Conservation (phyloP, 345 rosid species). For the Populus deltoides region DNA sequence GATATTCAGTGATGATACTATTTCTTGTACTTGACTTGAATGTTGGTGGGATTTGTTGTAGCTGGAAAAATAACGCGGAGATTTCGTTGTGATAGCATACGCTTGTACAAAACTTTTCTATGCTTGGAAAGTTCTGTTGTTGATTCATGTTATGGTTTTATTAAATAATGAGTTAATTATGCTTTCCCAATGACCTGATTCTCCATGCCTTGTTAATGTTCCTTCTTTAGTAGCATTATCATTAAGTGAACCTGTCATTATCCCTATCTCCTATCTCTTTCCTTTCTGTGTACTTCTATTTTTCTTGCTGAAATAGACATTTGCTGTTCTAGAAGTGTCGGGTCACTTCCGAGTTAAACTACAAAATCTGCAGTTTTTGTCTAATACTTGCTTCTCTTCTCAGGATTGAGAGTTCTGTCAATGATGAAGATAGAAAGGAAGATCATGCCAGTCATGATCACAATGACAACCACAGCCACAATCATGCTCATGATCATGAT, state of each 20-base stretch:
- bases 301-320: neutral
- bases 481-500: no score
- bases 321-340: neutral
- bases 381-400: conserved; percentile 18
- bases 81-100: no score
- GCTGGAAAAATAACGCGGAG: no score
- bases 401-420: conserved; percentile 85
- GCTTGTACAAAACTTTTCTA: neutral
- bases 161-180: neutral
- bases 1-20: no score
- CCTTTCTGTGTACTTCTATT: neutral
- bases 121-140: neutral
- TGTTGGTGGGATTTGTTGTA: no score
- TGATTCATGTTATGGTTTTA: neutral
- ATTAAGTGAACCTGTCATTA: neutral
- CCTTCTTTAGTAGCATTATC: neutral
- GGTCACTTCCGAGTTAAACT: neutral
- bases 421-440: conserved; percentile 49
- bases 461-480: no score
- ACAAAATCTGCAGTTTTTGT: conserved; percentile 1
- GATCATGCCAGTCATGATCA: conserved; percentile 44
- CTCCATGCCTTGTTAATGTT: neutral
- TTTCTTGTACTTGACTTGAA: no score
- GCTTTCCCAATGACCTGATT: neutral
- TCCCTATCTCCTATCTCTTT: neutral